phyloP scores from a whole-genome alignment of 2,329 filamentous ascomycete genomes.

The Aureobasidium sp. region DNA sequence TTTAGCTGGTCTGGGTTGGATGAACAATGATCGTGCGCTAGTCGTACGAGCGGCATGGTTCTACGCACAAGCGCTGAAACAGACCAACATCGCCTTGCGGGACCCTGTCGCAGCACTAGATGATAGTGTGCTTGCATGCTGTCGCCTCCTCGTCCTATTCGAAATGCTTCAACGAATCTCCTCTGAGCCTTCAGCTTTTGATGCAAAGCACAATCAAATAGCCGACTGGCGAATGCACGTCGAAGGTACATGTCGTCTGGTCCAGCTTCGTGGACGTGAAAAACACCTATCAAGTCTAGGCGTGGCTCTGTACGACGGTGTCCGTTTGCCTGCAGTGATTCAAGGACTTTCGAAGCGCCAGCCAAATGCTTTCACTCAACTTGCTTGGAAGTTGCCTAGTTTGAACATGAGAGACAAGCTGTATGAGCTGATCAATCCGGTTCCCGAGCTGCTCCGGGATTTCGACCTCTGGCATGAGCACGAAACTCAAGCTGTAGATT shows the following conservation, averaged over 20 bases:
- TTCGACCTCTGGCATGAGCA: not conserved
- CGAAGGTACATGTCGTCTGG: conserved; percentile 7
- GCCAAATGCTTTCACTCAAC: not conserved
- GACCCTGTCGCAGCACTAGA: not conserved
- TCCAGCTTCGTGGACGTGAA: not conserved
- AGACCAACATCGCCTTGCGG: not conserved
- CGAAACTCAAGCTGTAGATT: too few relatives aligned
- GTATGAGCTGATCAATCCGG: not conserved
- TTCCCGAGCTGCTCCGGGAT: not conserved
- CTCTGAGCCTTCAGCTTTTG: not conserved
- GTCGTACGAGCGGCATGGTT: not conserved
- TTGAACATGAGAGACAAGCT: conserved; percentile 1
- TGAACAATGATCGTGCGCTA: not conserved
- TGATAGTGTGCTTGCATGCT: conserved; percentile 1
- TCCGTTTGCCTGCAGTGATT: not conserved
- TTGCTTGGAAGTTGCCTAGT: not conserved
- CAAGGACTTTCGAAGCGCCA: not conserved
- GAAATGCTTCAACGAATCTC: conserved; percentile 5
- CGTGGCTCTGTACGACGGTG: not conserved
- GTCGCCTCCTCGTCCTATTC: not conserved
- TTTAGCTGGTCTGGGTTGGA: conserved; percentile 2
- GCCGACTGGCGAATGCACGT: conserved; percentile 11
- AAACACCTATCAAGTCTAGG: not conserved
- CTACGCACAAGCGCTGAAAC: conserved; percentile 7
- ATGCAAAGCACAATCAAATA: not conserved